Base-by-base conservation (phyloP, 306 rosid genomes). In the Sphenostylis stenocarpa region DNA sequence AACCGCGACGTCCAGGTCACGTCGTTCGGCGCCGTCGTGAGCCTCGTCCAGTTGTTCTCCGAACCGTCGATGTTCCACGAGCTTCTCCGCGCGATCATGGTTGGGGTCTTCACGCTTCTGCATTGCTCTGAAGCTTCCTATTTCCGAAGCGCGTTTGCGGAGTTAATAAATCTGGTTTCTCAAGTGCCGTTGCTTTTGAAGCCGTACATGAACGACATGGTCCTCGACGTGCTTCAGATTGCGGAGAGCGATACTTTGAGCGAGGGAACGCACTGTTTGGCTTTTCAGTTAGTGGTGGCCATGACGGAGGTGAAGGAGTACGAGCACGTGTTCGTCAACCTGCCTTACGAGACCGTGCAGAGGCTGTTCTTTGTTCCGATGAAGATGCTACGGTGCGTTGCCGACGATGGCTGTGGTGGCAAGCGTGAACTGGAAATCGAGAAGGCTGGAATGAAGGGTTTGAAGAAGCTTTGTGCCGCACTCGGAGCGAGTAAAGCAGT, bases 1-100 rank as follows among this genome's bases (percentile, higher is more conserved):
- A 82, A 63, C 55, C 67, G 31, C 7, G 67, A 76, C 78, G 62
- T 85, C 13, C 75, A 67, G 29, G 76, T 72, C 0, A 72, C 84
- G 7, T 26, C 86, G 0, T 72, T 82, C 39, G 67, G 81, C 1
- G 86, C 85, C 0, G 81, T 31, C 1, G 78, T 76, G 15, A 76
- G 38, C 8, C 14, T 76, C 6, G 21, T 82, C 0, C 58, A 48
- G 2, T 34, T 86, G 47, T 86, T 86, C 67, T 67, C 80, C 1
- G 83, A 85, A 3, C 69, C 70, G 7, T 17, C 71, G 4, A 15
- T 71, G 17, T 85, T 85, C 39, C 89, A 85, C 63, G 84, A 82
- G 7, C 67, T 80, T 26, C n/a, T 85, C 11, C 64, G 89, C 28
- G 83, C 78, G n/a, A 20, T 82, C 72, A 82, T 85, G 89, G 72